Percentiles rank a stretch among this genome's conserved stretches.
Evolutionary conservation across 441 rosid genomes (phyloP).

Genomic region (Pelargonium cotyledonis): DNA sequence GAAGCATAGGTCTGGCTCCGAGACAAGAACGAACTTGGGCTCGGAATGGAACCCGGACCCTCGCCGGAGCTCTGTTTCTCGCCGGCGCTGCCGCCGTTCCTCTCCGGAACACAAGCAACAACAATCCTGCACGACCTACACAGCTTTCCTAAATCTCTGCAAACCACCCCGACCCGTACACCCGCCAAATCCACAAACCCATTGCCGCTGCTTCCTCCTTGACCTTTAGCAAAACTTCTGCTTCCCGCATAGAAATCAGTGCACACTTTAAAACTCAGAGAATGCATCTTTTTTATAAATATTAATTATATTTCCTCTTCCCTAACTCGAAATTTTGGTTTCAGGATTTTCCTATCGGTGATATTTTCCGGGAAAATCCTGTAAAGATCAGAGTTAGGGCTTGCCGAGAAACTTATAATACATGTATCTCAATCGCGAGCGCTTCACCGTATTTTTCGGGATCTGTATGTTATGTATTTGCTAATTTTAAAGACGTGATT

Average conservation of each 20-base stretch:
- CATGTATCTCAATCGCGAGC: neutral
- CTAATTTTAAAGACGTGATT: neutral
- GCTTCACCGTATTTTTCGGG: neutral
- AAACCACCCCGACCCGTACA: conserved; percentile 15
- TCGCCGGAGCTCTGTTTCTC: conserved; percentile 31
- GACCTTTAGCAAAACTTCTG: conserved; percentile 11
- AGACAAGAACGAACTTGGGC: conserved; percentile 29
- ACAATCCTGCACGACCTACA: conserved; percentile 14
- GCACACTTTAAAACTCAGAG: conserved; percentile 27
- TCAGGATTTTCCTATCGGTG: neutral
- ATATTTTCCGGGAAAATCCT: conserved; percentile 3
- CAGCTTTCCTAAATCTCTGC: conserved; percentile 19
- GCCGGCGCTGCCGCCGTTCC: conserved; percentile 25
- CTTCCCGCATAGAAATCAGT: conserved; percentile 24
- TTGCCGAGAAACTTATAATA: neutral
- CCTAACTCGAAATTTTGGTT: neutral
- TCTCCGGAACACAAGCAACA: conserved; percentile 32
- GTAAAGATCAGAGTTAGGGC: neutral
- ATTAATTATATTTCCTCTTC: neutral
- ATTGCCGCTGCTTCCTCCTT: conserved; percentile 15
- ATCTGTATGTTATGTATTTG: neutral
- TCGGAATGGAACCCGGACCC: conserved; percentile 19
- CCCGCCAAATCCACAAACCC: conserved; percentile 8
- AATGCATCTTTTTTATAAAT: conserved; percentile 24
- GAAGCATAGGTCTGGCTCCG: conserved; percentile 52